Base-by-base conservation (phyloP, 202 grass and related monocot species). In the Panicum hallii region DNA sequence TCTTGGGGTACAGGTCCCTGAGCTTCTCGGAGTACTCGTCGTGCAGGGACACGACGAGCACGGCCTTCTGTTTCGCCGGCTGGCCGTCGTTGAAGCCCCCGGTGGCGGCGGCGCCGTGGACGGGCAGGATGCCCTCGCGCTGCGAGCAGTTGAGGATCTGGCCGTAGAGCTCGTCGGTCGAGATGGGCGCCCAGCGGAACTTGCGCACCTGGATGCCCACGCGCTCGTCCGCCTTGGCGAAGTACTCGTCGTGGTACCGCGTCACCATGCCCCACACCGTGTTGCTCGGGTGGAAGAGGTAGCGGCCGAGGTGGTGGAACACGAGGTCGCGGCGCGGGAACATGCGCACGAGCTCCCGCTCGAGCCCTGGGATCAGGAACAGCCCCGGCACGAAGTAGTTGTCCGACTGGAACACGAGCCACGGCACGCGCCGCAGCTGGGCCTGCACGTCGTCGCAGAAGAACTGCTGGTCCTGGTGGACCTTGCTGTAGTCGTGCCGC, bases 241-340 rank as follows among this genome's bases (percentile, higher is more conserved):
- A 81, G 77, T 84, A 88, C 14, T 11, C 23, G 16, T 14, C 55
- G 63, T 96, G 83, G 81, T 89, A 91, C 52, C 84, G 54, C 17
- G n/a, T 84, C 20, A 86, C 87, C 94, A 96, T 87, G 55, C 75
- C 84, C 93, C 93, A 96, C 9, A 90, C 90, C 5, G 74, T 48
- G 86, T 96, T 86, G 84, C 77, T 90, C 41, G 90, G 90, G 88
- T 96, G 93, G 84, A 93, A 83, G 10, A 96, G 89, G 84, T 91
- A 96, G 0, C 91, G 89, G 7, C 91, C 91, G 36, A 96, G 84
- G 79, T 93, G 88, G 87, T 96, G 91, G 80, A 96, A 96, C 70
- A 88, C 91, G 2, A 62, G 26, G 63, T 86, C 94, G 63, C 84
- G 92, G 61, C 67, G 79, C 14, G 94, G 91, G 89, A 97, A 97